Base-by-base conservation (phyloP, 306 rosid genomes). In the Castanea crenata region DNA sequence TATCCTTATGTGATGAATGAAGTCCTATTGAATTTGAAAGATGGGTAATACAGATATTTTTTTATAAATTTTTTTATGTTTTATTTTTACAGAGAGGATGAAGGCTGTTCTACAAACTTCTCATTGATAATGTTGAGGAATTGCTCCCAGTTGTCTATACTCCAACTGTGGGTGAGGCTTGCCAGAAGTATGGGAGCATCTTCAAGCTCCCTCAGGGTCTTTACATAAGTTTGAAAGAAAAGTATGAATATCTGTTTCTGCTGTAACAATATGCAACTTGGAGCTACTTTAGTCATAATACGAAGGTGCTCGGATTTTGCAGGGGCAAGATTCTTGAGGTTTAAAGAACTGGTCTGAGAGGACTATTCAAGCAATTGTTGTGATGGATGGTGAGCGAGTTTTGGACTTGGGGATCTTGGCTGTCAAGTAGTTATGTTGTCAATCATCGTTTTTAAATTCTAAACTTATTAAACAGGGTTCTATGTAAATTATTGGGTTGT, bases 121-220 rank as follows among this genome's bases (percentile, higher is more conserved):
- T 93, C 3, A 61, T 93, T 32, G 97, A 93, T 56, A 85, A 93
- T 78, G 98, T 93, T 35, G 97, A 91, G 84, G 98, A 91, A 81
- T 81, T 93, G 83, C 98, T 93, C 52, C 98, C 98, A 3, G 74
- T 93, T 90, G 98, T 93, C 79, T 93, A 93, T 77, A 90, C 97
- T 82, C 98, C 98, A 5, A 89, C 93, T 21, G 98, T 93, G 2
- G 98, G 98, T 4, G 98, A 93, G 88, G 98, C 98, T 86, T 93
- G 97, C 87, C 97, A 93, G 84, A 93, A 93, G 79, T 93, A 86
- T 59, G 99, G 99, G 34, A 93, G 98, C 89, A 95, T 95, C 85
- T 95, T 90, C 93, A 85, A 81, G 83, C 98, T 97, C 67, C 97
- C 99, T 56, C 99, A 91, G 93, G 99, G 99, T 79, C 97, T 95